Percentiles rank a stretch among this genome's conserved stretches.
These are phyloP conservation scores for Alternaria sp. DNA, from an alignment of 2,329 filamentous ascomycete species.

Conservation along the genomic window DNA sequence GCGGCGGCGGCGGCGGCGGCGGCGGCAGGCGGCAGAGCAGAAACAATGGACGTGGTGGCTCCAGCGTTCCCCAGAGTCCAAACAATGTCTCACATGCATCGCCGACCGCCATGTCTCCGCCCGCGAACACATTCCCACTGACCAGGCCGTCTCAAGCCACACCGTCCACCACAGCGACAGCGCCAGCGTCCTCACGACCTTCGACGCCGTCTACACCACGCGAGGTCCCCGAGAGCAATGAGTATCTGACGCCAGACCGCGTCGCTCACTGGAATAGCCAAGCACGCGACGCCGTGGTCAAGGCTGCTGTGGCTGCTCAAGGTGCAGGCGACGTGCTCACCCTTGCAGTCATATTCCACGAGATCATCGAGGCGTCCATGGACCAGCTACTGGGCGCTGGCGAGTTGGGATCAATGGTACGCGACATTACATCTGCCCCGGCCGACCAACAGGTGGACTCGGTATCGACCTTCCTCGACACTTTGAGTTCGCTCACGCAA, in stretches of 20 bases:
- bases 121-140: conserved; percentile 30
- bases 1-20: conserved; percentile 36
- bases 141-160: conserved; percentile 30
- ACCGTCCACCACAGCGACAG: conserved; percentile 24
- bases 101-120: conserved; percentile 47
- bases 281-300: conserved; percentile 73
- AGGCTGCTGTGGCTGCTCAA: conserved; percentile 70
- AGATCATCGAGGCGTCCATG: conserved; percentile 79
- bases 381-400: conserved; percentile 71
- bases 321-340: conserved; percentile 72
- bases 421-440: conserved; percentile 72
- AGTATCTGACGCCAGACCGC: conserved; percentile 75
- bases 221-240: conserved; percentile 69
- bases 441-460: conserved; percentile 56
- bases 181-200: conserved; percentile 49
- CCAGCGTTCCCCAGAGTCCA: conserved; percentile 45
- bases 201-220: conserved; percentile 21
- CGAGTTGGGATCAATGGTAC: conserved; percentile 76
- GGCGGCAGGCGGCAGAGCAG: conserved; percentile 43
- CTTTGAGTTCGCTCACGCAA: conserved; percentile 79
- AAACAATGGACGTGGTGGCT: conserved; percentile 39
- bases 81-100: conserved; percentile 36
- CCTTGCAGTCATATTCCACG: conserved; percentile 79
- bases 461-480: conserved; percentile 78
- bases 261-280: conserved; percentile 72